A percentile compares a stretch with the other conserved stretches of the same genome.
Conservation (phyloP, 192 early-diverging fungal genomes). For the Entomortierella parvispora region DNA sequence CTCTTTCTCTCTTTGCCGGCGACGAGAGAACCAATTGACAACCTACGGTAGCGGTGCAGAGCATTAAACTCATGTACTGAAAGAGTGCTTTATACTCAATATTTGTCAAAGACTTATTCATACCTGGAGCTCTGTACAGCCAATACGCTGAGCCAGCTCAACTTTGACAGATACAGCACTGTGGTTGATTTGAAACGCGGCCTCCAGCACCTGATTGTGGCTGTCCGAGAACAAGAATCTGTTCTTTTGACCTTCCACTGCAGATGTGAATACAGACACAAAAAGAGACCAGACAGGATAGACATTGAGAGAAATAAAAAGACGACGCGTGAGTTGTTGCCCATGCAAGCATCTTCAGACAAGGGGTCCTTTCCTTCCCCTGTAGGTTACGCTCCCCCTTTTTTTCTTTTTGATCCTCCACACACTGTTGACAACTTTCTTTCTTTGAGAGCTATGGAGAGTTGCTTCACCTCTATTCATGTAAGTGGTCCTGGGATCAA, state of each 20-base stretch:
- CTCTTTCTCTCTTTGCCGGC: slow-evolving; percentile 7
- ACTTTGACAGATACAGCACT: slow-evolving; percentile 8
- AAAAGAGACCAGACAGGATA: not conserved
- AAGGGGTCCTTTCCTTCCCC: no score
- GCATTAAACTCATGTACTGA: no score
- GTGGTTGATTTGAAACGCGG: slow-evolving; percentile 1
- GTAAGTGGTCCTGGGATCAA: no score
- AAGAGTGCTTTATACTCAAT: no score
- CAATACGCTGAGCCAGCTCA: slow-evolving; percentile 15
- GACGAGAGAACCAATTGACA: slow-evolving; percentile 28
- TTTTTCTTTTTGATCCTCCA: no score
- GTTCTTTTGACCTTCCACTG: slow-evolving; percentile 27
- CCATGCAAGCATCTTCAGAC: no score
- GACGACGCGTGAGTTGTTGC: not conserved
- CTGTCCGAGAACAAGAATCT: slow-evolving; percentile 23
- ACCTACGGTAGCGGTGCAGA: slow-evolving; percentile 18
- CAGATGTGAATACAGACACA: not conserved
- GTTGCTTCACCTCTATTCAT: no score
- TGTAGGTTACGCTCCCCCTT: no score
- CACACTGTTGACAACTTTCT: no score
- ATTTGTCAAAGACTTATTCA: not conserved
- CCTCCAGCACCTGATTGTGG: slow-evolving; percentile 16
- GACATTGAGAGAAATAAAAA: not conserved
- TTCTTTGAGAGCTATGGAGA: no score
- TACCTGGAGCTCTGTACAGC: slow-evolving; percentile 34